phyloP scores from a whole-genome alignment of 164 flowering plant genomes.

The Dillenia suffruticosa region DNA sequence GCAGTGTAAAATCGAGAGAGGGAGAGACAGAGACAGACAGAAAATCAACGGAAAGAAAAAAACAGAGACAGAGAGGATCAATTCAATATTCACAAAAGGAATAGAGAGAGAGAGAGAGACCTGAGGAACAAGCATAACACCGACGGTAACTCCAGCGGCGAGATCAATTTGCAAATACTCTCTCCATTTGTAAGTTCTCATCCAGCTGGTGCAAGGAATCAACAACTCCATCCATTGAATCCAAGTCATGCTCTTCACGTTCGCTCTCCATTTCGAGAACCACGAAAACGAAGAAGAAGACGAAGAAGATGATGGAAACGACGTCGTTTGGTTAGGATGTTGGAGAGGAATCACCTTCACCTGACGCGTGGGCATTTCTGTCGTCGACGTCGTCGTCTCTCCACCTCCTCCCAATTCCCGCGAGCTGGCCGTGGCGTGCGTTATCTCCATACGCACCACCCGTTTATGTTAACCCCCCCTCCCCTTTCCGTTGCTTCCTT shows the following conservation, averaged over 20 bases:
- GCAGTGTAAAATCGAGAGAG: background rate
- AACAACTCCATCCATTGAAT: constrained; percentile 61
- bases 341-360: constrained; percentile 60
- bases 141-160: constrained; percentile 82
- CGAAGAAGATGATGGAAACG: constrained; percentile 20
- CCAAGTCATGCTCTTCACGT: constrained; percentile 42
- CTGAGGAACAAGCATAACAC: constrained; percentile 99
- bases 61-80: background rate
- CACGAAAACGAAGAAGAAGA: constrained; percentile 10
- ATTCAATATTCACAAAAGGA: too few relatives aligned
- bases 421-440: constrained; percentile 67
- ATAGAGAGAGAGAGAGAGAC: constrained; percentile 21
- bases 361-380: constrained; percentile 13
- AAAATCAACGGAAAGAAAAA: background rate
- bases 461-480: too few relatives aligned
- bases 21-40: background rate
- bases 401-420: constrained; percentile 22
- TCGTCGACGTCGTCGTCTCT: background rate
- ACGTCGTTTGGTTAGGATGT: constrained; percentile 38
- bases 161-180: constrained; percentile 84
- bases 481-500: too few relatives aligned
- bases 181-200: constrained; percentile 64
- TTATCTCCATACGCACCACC: constrained; percentile 53
- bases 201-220: constrained; percentile 87
- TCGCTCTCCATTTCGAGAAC: constrained; percentile 31